A percentile compares a stretch with the other conserved stretches of the same genome.
These are phyloP conservation scores for Omphalea diandra DNA, from an alignment of 441 rosid species.

Conservation along the genomic window DNA sequence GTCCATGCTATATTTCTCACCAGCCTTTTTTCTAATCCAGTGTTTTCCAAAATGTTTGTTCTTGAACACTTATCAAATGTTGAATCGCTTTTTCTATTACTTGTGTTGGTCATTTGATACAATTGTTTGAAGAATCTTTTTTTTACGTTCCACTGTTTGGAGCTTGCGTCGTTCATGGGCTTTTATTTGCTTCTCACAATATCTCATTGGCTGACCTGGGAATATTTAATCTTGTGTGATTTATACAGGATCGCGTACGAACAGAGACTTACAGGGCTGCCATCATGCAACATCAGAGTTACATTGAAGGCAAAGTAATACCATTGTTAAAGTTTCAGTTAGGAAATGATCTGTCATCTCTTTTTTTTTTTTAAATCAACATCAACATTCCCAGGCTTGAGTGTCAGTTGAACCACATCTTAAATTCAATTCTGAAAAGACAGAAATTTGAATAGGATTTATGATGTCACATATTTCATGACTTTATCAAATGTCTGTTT, in stretches of 20 bases:
- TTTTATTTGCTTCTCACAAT: slow-evolving; percentile 10
- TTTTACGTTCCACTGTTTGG: not conserved
- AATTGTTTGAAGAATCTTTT: not conserved
- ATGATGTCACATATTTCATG: not conserved
- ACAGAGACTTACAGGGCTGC: slow-evolving; percentile 84
- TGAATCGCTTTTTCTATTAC: no score
- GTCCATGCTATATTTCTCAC: no score
- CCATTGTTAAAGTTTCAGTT: slow-evolving; percentile 17
- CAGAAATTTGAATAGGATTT: not conserved
- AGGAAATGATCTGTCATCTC: slow-evolving; percentile 5
- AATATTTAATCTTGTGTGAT: slow-evolving; percentile 10
- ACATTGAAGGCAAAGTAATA: slow-evolving; percentile 86
- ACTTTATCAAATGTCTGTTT: not conserved
- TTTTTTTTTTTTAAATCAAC: slow-evolving; percentile 10
- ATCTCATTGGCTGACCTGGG: slow-evolving; percentile 5
- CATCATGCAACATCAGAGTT: slow-evolving; percentile 78
- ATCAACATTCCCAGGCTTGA: not conserved
- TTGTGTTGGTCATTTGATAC: not conserved
- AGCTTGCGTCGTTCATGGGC: not conserved
- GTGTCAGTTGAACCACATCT: not conserved
- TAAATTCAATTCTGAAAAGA: not conserved
- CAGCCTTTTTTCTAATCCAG: no score
- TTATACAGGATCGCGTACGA: slow-evolving; percentile 76
- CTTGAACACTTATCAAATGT: no score
- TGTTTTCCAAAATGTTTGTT: no score